Evolutionary conservation across 169 alveolate genomes (phyloP).

Genomic region (Neospora caninum): DNA sequence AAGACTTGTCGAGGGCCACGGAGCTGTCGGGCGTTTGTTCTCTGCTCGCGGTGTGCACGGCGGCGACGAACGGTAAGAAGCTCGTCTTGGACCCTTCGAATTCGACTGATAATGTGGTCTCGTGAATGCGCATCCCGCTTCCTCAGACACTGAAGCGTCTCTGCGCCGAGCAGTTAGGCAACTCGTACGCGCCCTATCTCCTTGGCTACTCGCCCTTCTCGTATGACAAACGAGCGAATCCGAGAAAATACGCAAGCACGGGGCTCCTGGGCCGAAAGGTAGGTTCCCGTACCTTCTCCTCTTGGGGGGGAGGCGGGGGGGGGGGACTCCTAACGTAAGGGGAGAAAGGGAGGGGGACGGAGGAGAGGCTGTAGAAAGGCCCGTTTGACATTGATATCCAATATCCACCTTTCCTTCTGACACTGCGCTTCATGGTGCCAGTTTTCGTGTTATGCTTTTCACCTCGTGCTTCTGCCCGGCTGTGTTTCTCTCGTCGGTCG

Average conservation of each 20-base stretch:
- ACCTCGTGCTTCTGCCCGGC: neutral
- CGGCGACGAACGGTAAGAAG: no score
- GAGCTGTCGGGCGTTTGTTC: no score
- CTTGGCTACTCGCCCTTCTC: constrained; percentile 64
- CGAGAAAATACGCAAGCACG: neutral
- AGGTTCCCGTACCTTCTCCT: neutral
- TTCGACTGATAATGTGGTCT: no score
- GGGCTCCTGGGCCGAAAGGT: constrained; percentile 43
- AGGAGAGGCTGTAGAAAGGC: no score
- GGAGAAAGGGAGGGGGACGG: neutral
- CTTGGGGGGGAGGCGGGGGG: no score
- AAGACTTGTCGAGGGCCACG: no score
- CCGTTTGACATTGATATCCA: no score
- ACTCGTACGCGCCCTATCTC: constrained; percentile 46
- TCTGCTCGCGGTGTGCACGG: no score
- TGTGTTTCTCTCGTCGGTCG: neutral
- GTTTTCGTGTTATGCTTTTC: neutral
- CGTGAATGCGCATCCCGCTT: no score
- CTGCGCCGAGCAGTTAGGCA: constrained; percentile 70
- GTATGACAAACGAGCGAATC: neutral
- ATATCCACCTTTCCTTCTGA: no score
- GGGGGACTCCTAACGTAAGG: no score
- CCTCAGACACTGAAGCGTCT: constrained; percentile 65
- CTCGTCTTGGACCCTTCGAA: no score
- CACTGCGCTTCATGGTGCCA: neutral